phyloP scores from a whole-genome alignment of 805 yeast genomes.

The Wickerhamomyces subpelliculosus region DNA sequence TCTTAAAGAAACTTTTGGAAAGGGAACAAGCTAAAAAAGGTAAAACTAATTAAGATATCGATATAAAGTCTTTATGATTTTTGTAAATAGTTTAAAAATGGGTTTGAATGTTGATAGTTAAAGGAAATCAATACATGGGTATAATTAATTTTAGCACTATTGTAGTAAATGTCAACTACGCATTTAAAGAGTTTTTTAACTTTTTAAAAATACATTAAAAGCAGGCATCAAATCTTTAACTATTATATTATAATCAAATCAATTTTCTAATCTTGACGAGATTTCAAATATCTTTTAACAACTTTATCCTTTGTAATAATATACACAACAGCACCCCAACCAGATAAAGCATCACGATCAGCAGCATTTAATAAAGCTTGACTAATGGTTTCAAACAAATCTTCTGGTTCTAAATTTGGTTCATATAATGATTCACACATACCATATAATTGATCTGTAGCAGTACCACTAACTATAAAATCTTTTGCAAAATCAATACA shows the following conservation, averaged over 20 bases:
- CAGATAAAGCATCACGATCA: conserved; percentile 94
- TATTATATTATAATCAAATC: neutral
- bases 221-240: no score
- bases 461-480: conserved; percentile 93
- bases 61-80: neutral
- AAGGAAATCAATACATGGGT: no score
- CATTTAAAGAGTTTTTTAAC: no score
- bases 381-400: conserved; percentile 89
- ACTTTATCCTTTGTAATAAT: conserved; percentile 89
- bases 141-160: no score
- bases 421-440: conserved; percentile 97
- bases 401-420: conserved; percentile 90
- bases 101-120: neutral
- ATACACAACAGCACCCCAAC: conserved; percentile 98
- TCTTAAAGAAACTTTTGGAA: conserved; percentile 59
- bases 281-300: conserved; percentile 76
- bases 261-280: conserved; percentile 75
- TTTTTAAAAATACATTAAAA: neutral
- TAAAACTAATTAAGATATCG: conserved; percentile 2
- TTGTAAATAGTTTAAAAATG: neutral
- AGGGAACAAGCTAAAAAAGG: conserved; percentile 36
- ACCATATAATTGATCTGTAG: conserved; percentile 93
- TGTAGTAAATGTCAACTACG: no score
- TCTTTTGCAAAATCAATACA: conserved; percentile 94
- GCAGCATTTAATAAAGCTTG: conserved; percentile 92